Evolutionary conservation across 495 filamentous ascomycete genomes (phyloP).

Genomic region (Penicillium fimorum): DNA sequence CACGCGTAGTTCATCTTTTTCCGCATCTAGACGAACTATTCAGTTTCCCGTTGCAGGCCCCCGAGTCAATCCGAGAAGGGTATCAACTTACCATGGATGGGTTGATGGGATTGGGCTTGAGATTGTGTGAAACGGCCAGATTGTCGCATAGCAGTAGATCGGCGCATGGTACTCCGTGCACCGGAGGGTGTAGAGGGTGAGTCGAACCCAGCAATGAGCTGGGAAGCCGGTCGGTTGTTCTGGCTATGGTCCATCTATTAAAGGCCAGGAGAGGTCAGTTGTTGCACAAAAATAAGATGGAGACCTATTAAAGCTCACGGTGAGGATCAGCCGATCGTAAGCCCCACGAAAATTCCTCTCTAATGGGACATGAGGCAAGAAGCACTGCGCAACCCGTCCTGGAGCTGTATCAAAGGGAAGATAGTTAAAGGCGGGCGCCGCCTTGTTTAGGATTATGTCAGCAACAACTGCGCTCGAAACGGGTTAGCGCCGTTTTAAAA

Average conservation of each 20-base stretch:
- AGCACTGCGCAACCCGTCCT: not conserved
- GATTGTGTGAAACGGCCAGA: conserved; percentile 31
- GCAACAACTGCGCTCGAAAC: conserved; percentile 21
- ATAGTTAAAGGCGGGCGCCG: not conserved
- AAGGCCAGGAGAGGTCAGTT: not conserved
- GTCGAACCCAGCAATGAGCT: conserved; percentile 32
- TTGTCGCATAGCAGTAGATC: conserved; percentile 30
- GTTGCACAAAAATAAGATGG: not conserved
- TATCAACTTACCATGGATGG: conserved; percentile 19
- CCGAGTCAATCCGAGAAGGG: not conserved
- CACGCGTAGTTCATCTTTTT: conserved; percentile 66
- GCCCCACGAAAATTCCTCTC: not conserved
- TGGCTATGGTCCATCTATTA: conserved; percentile 33
- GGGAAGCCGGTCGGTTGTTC: conserved; percentile 32
- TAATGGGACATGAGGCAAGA: conserved; percentile 2
- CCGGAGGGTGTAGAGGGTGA: conserved; percentile 35
- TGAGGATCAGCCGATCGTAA: not conserved
- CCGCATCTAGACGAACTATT: conserved; percentile 31
- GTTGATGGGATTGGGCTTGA: conserved; percentile 25
- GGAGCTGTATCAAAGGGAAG: conserved; percentile 7
- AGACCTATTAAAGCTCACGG: not conserved
- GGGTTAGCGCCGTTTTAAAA: conserved; percentile 47
- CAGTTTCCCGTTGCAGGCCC: conserved; percentile 7
- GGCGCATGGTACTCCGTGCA: conserved; percentile 28
- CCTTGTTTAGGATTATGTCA: conserved; percentile 39